These are phyloP conservation scores for Neonothopanus nambi DNA, from an alignment of 1,284 basidiomycete species.

Conservation along the genomic window DNA sequence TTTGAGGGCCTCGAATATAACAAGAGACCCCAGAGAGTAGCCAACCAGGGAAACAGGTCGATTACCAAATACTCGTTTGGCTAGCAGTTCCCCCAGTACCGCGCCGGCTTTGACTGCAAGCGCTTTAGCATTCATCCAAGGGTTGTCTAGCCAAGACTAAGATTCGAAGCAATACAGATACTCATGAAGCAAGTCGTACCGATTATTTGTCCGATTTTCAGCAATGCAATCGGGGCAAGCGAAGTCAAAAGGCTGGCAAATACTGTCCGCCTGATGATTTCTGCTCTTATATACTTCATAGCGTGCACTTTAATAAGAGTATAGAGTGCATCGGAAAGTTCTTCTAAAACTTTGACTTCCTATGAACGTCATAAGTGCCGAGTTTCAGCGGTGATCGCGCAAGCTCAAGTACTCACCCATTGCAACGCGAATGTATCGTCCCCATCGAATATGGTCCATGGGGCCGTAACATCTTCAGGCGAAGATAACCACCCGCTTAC, in stretches of 20 bases:
- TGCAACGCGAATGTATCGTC: slow-evolving; percentile 59
- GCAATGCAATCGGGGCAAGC: slow-evolving; percentile 51
- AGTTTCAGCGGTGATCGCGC: no score
- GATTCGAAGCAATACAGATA: not conserved
- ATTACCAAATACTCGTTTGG: slow-evolving; percentile 52
- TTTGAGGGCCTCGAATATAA: slow-evolving; percentile 25
- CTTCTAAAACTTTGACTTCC: slow-evolving; percentile 57
- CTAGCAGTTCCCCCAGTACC: slow-evolving; percentile 54
- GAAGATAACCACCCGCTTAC: slow-evolving; percentile 56
- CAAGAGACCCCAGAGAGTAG: slow-evolving; percentile 51
- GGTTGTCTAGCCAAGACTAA: slow-evolving; percentile 43
- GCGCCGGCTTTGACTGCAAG: slow-evolving; percentile 55
- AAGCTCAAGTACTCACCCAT: slow-evolving; percentile 51
- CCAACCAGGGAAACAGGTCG: slow-evolving; percentile 58
- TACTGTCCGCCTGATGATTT: slow-evolving; percentile 53
- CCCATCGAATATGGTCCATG: slow-evolving; percentile 53
- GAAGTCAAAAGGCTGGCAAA: slow-evolving; percentile 50
- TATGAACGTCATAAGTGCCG: slow-evolving; percentile 21
- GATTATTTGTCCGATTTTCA: slow-evolving; percentile 56
- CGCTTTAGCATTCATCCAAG: slow-evolving; percentile 57
- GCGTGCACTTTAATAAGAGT: slow-evolving; percentile 49
- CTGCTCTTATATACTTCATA: slow-evolving; percentile 48
- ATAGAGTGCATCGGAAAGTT: slow-evolving; percentile 48
- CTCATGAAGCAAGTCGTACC: slow-evolving; percentile 33
- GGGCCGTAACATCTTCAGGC: slow-evolving; percentile 47